Conservation (phyloP, 352 stramenopile species). For the Globisporangium heterothallicum region DNA sequence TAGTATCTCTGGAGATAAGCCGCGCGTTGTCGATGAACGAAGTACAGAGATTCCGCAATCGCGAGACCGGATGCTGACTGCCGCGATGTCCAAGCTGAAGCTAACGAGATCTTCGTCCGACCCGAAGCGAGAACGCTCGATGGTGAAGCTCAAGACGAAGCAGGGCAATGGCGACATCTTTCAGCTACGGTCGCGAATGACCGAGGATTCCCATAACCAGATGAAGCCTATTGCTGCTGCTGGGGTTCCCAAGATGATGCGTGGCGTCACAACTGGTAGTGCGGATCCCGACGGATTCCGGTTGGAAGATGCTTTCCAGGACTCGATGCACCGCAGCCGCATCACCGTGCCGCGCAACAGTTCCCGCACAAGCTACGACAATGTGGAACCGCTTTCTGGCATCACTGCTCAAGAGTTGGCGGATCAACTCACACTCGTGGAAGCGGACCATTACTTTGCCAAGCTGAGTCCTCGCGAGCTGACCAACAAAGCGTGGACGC, state of each 20-base stretch:
- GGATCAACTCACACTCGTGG: slow-evolving; percentile 78
- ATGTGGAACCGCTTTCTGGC: slow-evolving; percentile 61
- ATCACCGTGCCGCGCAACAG: slow-evolving; percentile 52
- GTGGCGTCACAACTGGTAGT: slow-evolving; percentile 64
- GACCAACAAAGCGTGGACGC: slow-evolving; percentile 86
- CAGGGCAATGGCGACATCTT: slow-evolving; percentile 48
- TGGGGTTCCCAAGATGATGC: slow-evolving; percentile 50
- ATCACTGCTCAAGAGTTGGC: slow-evolving; percentile 62
- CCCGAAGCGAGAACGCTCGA: slow-evolving; percentile 62
- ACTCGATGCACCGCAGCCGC: slow-evolving; percentile 59
- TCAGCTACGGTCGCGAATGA: slow-evolving; percentile 32
- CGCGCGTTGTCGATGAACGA: slow-evolving; percentile 18
- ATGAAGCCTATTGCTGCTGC: slow-evolving; percentile 13
- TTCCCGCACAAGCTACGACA: slow-evolving; percentile 72
- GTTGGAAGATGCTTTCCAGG: slow-evolving; percentile 60
- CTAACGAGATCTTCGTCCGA: slow-evolving; percentile 71
- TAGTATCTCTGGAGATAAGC: slow-evolving; percentile 14
- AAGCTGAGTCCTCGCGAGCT: slow-evolving; percentile 69
- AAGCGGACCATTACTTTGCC: slow-evolving; percentile 70
- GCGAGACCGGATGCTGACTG: slow-evolving; percentile 26
- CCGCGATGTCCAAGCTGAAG: slow-evolving; percentile 60
- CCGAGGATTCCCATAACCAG: slow-evolving; percentile 4
- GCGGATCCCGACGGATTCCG: slow-evolving; percentile 9
- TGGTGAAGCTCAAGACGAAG: slow-evolving; percentile 58
- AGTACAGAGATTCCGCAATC: slow-evolving; percentile 11